Conservation (phyloP, 345 rosid genomes). For the Syzygium aqueum region DNA sequence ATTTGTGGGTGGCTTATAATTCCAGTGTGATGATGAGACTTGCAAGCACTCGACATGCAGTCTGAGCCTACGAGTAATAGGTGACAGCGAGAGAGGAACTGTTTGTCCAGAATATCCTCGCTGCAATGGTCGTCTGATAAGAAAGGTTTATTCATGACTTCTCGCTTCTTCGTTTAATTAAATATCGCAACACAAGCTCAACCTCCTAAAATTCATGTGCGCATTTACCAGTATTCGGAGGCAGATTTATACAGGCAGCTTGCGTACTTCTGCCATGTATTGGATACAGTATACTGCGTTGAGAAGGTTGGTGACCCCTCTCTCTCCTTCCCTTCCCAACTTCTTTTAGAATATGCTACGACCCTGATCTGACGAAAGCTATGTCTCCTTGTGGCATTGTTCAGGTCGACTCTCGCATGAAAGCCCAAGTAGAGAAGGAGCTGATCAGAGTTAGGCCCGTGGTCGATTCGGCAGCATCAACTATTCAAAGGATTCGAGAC, state of each 20-base stretch:
- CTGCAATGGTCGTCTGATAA: conserved; percentile 68
- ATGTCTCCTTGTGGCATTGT: not conserved
- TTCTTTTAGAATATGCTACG: not conserved
- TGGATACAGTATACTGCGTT: conserved; percentile 55
- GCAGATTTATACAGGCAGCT: conserved; percentile 93
- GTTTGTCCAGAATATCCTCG: conserved; percentile 92
- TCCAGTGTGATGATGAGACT: conserved; percentile 92
- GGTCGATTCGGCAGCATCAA: conserved; percentile 48
- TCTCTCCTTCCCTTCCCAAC: not conserved
- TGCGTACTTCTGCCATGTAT: conserved; percentile 64
- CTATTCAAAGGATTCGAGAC: conserved; percentile 42
- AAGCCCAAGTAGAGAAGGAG: conserved; percentile 50
- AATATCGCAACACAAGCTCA: not conserved
- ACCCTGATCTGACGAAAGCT: not conserved
- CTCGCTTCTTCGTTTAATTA: not conserved
- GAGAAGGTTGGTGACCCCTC: conserved; percentile 49
- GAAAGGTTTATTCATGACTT: conserved; percentile 39
- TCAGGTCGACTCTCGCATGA: conserved; percentile 51
- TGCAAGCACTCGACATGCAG: conserved; percentile 75
- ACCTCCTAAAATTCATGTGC: not conserved
- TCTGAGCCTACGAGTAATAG: conserved; percentile 52
- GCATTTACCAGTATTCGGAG: conserved; percentile 57
- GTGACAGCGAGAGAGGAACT: conserved; percentile 93
- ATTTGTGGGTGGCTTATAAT: not conserved
- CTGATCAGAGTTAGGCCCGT: conserved; percentile 40